Evolutionary conservation across 257 asterid species (phyloP).

Genomic region (Craterostigma plantagineum): DNA sequence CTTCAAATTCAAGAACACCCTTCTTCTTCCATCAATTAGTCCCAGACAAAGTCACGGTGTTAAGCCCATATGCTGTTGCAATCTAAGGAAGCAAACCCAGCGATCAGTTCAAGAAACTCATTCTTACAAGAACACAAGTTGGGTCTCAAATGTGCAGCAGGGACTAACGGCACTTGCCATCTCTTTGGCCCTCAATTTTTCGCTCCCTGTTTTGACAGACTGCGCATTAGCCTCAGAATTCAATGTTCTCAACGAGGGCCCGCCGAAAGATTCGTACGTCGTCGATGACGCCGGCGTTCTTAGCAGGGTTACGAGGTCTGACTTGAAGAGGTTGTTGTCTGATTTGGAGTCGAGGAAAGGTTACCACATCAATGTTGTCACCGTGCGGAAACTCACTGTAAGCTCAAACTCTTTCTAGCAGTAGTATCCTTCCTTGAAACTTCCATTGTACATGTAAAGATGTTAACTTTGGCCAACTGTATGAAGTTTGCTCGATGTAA

Average conservation of each 20-base stretch:
- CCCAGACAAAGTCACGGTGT: constrained; percentile 27
- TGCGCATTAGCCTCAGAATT: constrained; percentile 80
- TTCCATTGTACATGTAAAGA: background rate
- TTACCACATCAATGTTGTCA: constrained; percentile 68
- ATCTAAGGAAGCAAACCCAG: constrained; percentile 21
- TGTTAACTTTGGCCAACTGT: no score
- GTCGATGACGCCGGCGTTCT: constrained; percentile 95
- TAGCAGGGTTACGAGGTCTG: constrained; percentile 74
- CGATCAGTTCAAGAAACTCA: constrained; percentile 18
- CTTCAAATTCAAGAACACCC: constrained; percentile 21
- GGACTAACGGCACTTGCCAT: constrained; percentile 79
- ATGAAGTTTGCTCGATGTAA: background rate
- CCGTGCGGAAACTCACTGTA: constrained; percentile 94
- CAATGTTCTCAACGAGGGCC: constrained; percentile 65
- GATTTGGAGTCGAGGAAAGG: constrained; percentile 92
- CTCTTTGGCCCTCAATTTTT: constrained; percentile 61
- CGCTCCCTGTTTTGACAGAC: constrained; percentile 32
- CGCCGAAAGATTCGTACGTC: constrained; percentile 62
- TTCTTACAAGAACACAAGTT: constrained; percentile 23
- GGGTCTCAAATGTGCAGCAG: constrained; percentile 55
- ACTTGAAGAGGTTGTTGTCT: constrained; percentile 57
- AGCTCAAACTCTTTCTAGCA: constrained; percentile 9
- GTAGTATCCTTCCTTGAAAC: background rate
- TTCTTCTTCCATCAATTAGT: constrained; percentile 14
- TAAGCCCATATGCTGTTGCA: constrained; percentile 35